Evolutionary conservation across 352 stramenopile species (phyloP), one percentile per base, ranked within the genome.

Genomic region (Phytophthora sp.): DNA sequence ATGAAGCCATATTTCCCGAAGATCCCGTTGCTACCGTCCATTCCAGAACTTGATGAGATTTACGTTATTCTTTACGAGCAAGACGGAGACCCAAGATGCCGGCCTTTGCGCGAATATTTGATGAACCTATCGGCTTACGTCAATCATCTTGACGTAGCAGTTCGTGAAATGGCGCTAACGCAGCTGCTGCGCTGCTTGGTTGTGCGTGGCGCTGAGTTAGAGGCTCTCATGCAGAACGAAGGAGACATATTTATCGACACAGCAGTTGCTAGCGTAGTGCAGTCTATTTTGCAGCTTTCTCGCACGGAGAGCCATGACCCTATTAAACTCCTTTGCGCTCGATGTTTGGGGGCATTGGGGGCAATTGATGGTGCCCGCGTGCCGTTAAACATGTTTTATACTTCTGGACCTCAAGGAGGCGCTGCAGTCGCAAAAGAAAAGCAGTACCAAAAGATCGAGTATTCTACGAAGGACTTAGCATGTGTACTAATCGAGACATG

Each of bases 311-410:
- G 68, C 3, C 61, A 80, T 18, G 84, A 89, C 52, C 67, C 36
- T 8, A 86, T 91, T 42, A 92, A 94, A 39, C 33, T 93, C 12
- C 58, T 93, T 7, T 91, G 86, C 29, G 80, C 86, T 27, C 79
- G 88, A 11, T 93, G 84, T 30, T 68, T 96, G 21, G 88, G 88
- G 2, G 85, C 86, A 0, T 66, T 96, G 15, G 86, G 88, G 7
- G 88, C 88, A 24, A 89, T 96, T 50, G 88, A 96, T 75, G 73
- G 79, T 31, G 87, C 86, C 9, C 76, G 87, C 15, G 86, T 96
- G 44, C 88, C 86, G 20, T 51, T 90, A 44, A 82, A 63, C 41
- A 79, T 91, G 63, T 82, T 90, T 45, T 86, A 89, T 54, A 75
- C 80, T 9, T 73, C 73, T 47, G 71, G 74, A 2, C 26, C 57